Percentiles rank a stretch among this genome's conserved stretches.
phyloP scores from a whole-genome alignment of 257 asterid species.

The Capsicum pubescens region DNA sequence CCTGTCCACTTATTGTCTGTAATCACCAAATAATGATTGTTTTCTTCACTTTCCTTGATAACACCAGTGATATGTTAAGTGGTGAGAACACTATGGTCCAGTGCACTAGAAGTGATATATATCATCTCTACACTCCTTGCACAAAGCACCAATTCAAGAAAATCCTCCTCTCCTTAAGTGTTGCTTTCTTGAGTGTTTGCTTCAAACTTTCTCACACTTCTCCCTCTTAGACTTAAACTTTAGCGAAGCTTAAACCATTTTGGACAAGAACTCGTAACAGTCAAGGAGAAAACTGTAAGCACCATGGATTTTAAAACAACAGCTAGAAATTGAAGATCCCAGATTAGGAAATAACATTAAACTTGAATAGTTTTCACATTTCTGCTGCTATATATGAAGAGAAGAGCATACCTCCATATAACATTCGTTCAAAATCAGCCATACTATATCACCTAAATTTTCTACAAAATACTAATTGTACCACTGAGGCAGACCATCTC shows the following conservation, averaged over 20 bases:
- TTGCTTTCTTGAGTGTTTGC: not conserved
- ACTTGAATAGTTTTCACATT: not conserved
- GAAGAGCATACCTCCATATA: conserved; percentile 1
- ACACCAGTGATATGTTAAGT: not conserved
- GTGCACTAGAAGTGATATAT: not conserved
- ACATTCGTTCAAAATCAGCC: not conserved
- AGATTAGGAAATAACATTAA: not conserved
- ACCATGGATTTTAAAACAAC: conserved; percentile 5
- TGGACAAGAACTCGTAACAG: not conserved
- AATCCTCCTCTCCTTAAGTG: conserved; percentile 14
- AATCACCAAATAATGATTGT: not conserved
- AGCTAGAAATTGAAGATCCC: not conserved
- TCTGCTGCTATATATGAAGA: conserved; percentile 10
- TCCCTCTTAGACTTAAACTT: conserved; percentile 3
- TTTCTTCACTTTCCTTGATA: not conserved
- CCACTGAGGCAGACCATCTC: not conserved
- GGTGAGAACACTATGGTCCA: not conserved
- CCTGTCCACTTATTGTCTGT: not conserved
- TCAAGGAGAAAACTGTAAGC: not conserved
- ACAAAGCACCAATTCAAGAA: not conserved
- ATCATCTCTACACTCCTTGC: not conserved
- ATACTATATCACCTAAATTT: conserved; percentile 7
- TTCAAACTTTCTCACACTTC: not conserved
- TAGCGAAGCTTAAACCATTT: not conserved
- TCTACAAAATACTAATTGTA: not conserved